A percentile compares a stretch with the other conserved stretches of the same genome.
Conservation (phyloP, 1,284 basidiomycete genomes). For the Cryptococcus sp. region DNA sequence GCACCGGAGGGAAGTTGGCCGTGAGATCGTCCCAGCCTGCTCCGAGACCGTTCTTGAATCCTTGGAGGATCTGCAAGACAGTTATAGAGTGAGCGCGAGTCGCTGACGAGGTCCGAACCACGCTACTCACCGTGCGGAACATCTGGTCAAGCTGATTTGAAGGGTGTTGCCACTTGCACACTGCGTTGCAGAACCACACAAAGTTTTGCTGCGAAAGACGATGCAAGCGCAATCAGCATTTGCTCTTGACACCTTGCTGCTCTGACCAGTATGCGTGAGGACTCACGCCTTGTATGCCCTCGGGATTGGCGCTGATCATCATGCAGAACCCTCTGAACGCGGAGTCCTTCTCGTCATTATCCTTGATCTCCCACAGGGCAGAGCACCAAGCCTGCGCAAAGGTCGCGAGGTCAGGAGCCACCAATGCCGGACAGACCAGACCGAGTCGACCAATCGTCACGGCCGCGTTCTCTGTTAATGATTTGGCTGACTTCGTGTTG, state of each 20-base stretch:
- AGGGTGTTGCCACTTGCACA: conserved; percentile 87
- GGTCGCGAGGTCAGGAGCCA: conserved; percentile 85
- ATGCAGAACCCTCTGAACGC: conserved; percentile 97
- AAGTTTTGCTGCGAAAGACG: conserved; percentile 63
- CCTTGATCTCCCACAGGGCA: conserved; percentile 95
- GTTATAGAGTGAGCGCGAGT: conserved; percentile 1
- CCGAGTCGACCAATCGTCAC: conserved; percentile 98
- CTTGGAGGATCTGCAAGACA: conserved; percentile 42
- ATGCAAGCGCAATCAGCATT: no score
- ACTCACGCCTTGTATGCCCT: conserved; percentile 79
- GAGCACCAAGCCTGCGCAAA: conserved; percentile 98
- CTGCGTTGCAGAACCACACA: conserved; percentile 95
- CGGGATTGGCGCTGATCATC: conserved; percentile 90
- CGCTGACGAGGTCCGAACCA: background rate
- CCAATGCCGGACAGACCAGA: conserved; percentile 81
- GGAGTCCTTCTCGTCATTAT: conserved; percentile 99
- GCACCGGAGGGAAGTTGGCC: conserved; percentile 45
- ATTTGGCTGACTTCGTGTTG: conserved; percentile 86
- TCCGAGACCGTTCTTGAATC: conserved; percentile 50
- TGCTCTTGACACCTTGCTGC: no score
- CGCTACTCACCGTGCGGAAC: conserved; percentile 65
- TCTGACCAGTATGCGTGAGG: no score
- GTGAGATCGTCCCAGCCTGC: conserved; percentile 44
- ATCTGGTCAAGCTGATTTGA: conserved; percentile 84
- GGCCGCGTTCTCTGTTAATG: conserved; percentile 95